Conservation (phyloP, 2,329 filamentous ascomycete species). For the Calonectria ilicicola region DNA sequence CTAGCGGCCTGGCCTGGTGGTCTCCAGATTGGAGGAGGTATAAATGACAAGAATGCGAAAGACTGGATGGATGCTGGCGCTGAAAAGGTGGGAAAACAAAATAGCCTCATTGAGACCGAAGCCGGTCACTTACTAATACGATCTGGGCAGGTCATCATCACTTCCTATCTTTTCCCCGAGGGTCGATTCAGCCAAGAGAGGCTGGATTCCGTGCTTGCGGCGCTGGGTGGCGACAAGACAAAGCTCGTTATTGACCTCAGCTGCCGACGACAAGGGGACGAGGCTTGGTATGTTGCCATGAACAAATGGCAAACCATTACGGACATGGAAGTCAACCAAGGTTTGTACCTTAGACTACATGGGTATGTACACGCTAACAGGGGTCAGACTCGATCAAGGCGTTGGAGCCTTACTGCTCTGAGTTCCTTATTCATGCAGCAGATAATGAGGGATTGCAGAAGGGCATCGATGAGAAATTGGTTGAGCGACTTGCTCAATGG, state of each 20-base stretch:
- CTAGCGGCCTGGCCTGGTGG: constrained; percentile 81
- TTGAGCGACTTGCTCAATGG: constrained; percentile 83
- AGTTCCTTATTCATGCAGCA: constrained; percentile 97
- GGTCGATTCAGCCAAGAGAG: constrained; percentile 83
- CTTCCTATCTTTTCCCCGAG: constrained; percentile 91
- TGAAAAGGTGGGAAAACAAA: constrained; percentile 74
- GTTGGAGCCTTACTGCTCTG: constrained; percentile 92
- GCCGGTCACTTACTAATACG: background rate
- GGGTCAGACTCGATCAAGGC: constrained; percentile 78
- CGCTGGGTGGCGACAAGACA: constrained; percentile 78
- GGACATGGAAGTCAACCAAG: constrained; percentile 91
- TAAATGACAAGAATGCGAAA: constrained; percentile 85
- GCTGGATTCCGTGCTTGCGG: constrained; percentile 78
- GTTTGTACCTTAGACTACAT: constrained; percentile 59
- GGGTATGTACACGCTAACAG: constrained; percentile 24
- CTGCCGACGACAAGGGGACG: constrained; percentile 78
- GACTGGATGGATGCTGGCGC: constrained; percentile 91
- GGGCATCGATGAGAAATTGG: constrained; percentile 89
- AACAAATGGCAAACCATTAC: constrained; percentile 99
- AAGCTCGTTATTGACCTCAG: constrained; percentile 96
- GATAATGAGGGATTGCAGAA: constrained; percentile 95
- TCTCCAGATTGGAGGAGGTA: constrained; percentile 94
- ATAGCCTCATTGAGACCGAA: constrained; percentile 14
- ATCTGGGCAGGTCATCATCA: constrained; percentile 88
- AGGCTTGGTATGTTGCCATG: constrained; percentile 96